These are phyloP conservation scores for Aegilops bicornis DNA, from an alignment of 176 grass and related monocot genomes.

Conservation along the genomic window DNA sequence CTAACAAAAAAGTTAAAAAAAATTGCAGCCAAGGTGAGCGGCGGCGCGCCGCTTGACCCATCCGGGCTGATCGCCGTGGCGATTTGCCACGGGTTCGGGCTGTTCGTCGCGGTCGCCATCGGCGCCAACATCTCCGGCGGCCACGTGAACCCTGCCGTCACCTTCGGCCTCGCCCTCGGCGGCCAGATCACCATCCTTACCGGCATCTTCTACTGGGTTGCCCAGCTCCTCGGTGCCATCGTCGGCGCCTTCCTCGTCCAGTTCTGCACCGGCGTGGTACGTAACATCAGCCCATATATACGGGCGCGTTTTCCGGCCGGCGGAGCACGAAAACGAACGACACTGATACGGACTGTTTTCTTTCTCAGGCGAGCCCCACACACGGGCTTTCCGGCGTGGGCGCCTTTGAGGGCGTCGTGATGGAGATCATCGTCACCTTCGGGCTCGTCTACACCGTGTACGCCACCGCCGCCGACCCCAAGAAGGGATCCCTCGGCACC, in stretches of 20 bases:
- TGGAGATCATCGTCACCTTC: slow-evolving; percentile 79
- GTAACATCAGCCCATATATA: not conserved
- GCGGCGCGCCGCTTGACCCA: slow-evolving; percentile 47
- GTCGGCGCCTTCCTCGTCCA: slow-evolving; percentile 61
- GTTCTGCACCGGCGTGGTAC: slow-evolving; percentile 61
- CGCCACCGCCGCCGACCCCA: slow-evolving; percentile 77
- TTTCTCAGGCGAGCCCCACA: slow-evolving; percentile 43
- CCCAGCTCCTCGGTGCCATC: slow-evolving; percentile 72
- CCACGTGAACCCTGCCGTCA: slow-evolving; percentile 77
- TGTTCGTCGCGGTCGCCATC: slow-evolving; percentile 69
- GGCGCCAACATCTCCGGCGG: slow-evolving; percentile 82
- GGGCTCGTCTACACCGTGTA: slow-evolving; percentile 77
- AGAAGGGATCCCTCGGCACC: slow-evolving; percentile 69
- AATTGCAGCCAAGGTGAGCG: slow-evolving; percentile 53
- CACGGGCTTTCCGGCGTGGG: slow-evolving; percentile 67
- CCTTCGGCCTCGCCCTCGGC: slow-evolving; percentile 76
- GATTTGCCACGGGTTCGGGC: slow-evolving; percentile 65
- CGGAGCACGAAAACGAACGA: not conserved
- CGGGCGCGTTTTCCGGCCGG: not conserved
- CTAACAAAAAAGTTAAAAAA: not conserved
- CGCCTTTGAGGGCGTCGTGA: slow-evolving; percentile 64
- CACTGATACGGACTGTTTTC: not conserved
- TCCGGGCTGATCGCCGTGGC: slow-evolving; percentile 65
- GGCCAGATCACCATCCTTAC: slow-evolving; percentile 88
- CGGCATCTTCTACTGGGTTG: slow-evolving; percentile 78